These are phyloP conservation scores for Sordaria brevicollis DNA, from an alignment of 495 filamentous ascomycete genomes.

Conservation along the genomic window DNA sequence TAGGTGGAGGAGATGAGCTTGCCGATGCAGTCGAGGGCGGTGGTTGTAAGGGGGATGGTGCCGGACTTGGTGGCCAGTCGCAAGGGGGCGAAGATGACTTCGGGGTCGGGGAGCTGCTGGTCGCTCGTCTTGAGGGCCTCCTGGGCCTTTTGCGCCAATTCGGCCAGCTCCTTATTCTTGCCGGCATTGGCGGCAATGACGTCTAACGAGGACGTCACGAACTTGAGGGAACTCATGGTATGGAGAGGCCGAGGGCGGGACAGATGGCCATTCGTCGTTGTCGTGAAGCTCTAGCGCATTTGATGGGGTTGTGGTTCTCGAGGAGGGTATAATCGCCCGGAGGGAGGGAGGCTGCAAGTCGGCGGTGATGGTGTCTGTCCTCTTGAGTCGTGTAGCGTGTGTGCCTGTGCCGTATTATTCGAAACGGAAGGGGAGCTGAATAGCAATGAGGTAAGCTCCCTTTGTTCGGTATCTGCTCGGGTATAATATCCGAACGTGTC, in stretches of 20 bases:
- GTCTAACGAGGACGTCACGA: constrained; percentile 86
- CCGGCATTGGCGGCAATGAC: constrained; percentile 78
- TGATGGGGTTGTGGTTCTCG: not conserved
- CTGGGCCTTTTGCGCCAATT: constrained; percentile 70
- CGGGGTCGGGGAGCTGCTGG: constrained; percentile 63
- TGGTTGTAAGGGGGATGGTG: constrained; percentile 75
- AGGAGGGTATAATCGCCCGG: not conserved
- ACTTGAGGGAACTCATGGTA: constrained; percentile 86
- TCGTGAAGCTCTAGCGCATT: constrained; percentile 19
- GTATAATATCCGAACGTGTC: not conserved
- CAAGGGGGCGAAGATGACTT: constrained; percentile 82
- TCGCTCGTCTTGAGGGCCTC: constrained; percentile 70
- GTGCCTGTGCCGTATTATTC: too few species aligned
- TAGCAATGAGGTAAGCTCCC: not conserved
- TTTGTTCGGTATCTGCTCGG: not conserved
- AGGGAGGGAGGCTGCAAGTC: not conserved
- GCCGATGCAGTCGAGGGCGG: constrained; percentile 92
- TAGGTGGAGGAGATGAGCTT: constrained; percentile 98
- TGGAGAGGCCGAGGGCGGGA: constrained; percentile 20
- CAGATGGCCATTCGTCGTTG: constrained; percentile 33
- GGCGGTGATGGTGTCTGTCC: not conserved
- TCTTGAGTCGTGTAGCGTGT: not conserved
- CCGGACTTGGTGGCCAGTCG: constrained; percentile 76
- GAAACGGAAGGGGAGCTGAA: not conserved
- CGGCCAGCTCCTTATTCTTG: constrained; percentile 67